These are phyloP conservation scores for Rhododendron mucronatum DNA, from an alignment of 148 eudicot genomes.

Conservation along the genomic window DNA sequence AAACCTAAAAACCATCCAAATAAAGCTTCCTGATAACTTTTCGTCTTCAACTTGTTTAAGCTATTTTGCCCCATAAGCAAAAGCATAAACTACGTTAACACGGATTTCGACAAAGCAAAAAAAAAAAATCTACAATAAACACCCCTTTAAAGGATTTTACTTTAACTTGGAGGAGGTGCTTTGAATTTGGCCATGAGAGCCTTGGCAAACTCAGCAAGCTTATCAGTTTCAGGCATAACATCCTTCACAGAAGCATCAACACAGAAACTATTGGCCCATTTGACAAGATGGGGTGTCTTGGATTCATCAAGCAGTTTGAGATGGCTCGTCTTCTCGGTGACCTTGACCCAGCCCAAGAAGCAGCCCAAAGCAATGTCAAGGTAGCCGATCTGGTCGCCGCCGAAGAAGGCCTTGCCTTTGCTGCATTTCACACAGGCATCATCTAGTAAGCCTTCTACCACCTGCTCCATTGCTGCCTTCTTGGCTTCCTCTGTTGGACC, in stretches of 20 bases:
- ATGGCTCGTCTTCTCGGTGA: constrained; percentile 19
- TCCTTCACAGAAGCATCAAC: constrained; percentile 38
- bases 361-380: constrained; percentile 47
- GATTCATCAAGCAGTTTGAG: constrained; percentile 23
- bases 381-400: constrained; percentile 36
- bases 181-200: constrained; percentile 20
- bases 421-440: constrained; percentile 39
- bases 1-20: not conserved
- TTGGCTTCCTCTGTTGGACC: constrained; percentile 28
- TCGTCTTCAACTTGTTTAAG: not conserved
- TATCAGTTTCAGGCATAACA: constrained; percentile 36
- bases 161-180: constrained; percentile 7
- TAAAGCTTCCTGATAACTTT: not conserved
- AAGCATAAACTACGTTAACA: not conserved
- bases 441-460: constrained; percentile 32
- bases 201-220: constrained; percentile 39
- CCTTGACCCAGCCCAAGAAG: constrained; percentile 36
- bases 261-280: constrained; percentile 37
- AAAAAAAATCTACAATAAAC: not conserved
- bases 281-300: constrained; percentile 24
- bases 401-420: constrained; percentile 47
- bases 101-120: not conserved
- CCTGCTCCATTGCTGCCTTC: constrained; percentile 23
- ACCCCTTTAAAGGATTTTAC: not conserved
- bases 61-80: not conserved